Conservation (phyloP, 73 alveolate genomes). For the Paramecium biaurelia region DNA sequence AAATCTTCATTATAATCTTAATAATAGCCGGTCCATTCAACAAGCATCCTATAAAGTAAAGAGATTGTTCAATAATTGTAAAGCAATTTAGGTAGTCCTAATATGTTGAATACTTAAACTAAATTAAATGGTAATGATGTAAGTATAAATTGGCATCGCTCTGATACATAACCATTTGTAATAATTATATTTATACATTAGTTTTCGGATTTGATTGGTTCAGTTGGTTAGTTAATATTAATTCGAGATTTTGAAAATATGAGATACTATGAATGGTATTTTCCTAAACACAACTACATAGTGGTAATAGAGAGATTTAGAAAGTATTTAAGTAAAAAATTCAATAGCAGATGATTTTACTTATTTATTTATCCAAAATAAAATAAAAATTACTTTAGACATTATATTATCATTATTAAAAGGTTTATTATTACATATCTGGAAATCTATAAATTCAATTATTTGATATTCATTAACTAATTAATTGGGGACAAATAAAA, state of each 20-base stretch:
- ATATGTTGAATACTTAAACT: background rate
- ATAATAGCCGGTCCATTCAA: constrained; percentile 11
- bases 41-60: background rate
- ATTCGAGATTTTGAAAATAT: background rate
- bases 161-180: background rate
- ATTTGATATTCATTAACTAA: too few relatives aligned
- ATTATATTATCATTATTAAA: too few relatives aligned
- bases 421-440: too few relatives aligned
- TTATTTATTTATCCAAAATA: background rate
- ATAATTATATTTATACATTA: background rate
- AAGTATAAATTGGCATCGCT: background rate
- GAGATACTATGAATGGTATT: background rate
- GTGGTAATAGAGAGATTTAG: background rate
- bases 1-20: background rate
- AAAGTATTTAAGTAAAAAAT: background rate
- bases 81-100: constrained; percentile 30
- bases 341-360: background rate
- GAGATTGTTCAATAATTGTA: constrained; percentile 3
- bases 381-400: background rate
- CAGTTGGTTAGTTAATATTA: background rate
- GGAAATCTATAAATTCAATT: too few relatives aligned
- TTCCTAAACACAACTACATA: background rate
- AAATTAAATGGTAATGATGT: background rate
- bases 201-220: constrained; percentile 7
- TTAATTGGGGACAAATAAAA: too few relatives aligned